These are phyloP conservation scores for Pyrus communis DNA, from an alignment of 306 rosid genomes.

Conservation along the genomic window DNA sequence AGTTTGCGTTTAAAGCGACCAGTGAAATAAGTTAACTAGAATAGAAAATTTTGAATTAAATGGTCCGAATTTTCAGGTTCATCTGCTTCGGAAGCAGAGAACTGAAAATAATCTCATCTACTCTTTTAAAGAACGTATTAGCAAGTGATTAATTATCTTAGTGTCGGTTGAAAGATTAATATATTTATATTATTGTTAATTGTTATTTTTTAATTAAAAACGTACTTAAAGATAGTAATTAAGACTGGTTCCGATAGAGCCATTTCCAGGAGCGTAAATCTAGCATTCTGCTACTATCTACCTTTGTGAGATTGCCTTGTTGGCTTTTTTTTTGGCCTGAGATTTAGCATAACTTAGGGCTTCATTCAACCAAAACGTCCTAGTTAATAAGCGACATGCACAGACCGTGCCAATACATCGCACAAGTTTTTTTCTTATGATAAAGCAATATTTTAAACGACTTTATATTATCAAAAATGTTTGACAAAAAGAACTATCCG, in stretches of 20 bases:
- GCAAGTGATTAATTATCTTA: too few species aligned
- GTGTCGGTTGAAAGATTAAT: too few species aligned
- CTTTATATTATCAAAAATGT: too few species aligned
- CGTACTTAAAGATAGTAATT: too few species aligned
- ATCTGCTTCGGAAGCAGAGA: too few species aligned
- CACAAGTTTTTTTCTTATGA: not conserved
- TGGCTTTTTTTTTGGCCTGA: not conserved
- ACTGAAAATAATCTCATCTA: too few species aligned
- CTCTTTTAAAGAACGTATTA: not conserved
- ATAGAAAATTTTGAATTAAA: too few species aligned
- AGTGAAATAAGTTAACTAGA: too few species aligned
- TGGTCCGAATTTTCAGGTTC: accelerated
- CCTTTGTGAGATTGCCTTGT: not conserved
- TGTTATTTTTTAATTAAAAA: too few species aligned
- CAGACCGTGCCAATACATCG: not conserved
- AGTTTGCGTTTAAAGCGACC: too few species aligned
- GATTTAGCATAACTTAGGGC: not conserved
- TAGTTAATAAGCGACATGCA: not conserved
- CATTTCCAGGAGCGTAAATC: not conserved
- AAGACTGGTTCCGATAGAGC: not conserved
- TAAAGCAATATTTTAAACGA: too few species aligned
- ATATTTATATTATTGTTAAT: too few species aligned
- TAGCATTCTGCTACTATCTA: not conserved
- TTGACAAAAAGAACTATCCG: not conserved
- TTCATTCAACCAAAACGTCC: not conserved